Evolutionary conservation across 2,329 filamentous ascomycete species (phyloP), one percentile per base, ranked within the genome.

Genomic region (Acephala macrosclerotiorum): DNA sequence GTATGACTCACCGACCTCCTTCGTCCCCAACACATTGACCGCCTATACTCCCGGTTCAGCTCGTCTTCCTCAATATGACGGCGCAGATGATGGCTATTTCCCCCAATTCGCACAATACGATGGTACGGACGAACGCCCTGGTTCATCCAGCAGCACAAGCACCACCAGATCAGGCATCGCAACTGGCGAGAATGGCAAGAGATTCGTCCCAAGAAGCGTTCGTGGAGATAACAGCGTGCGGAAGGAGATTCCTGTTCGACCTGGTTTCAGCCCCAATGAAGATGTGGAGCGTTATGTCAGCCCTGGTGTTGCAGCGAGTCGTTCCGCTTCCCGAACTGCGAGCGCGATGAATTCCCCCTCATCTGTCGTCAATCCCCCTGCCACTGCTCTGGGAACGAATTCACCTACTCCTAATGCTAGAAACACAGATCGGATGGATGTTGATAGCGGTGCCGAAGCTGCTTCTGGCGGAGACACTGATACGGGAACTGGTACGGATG

Each of bases 231-330:
- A 94, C 65, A 92, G 90, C 63, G 91, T 91, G 6, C 88, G 95
- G 63, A 94, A 91, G 74, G 94, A 96, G 73, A 97, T 97, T 76
- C 91, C 91, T 74, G 92, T 98, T 69, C 89, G 92, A 35, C 94
- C 94, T 0, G 95, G 95, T 65, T 98, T 97, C 80, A 87, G 89
- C 20, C 95, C 95, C 1, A 92, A 93, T 0, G 95, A 98, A 80
- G 95, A 98, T 79, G 90, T 57, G 3, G 33, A 20, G 12, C 29
- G 33, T 16, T 57, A 38, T 25, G 20, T 40, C 33, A 57, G 29
- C n/a, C 55, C 55, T 29, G n/a, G 12, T n/a, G 22, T 53, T n/a
- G 49, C 22, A 3, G 49, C 49, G 29, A 53, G 25, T 9, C 22
- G 49, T n/a, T 16, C 8, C 26, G 25, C 26, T 3, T 16, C 22